Evolutionary conservation across 306 rosid species (phyloP), one percentile per base, ranked within the genome.

Genomic region (Betula pendula): DNA sequence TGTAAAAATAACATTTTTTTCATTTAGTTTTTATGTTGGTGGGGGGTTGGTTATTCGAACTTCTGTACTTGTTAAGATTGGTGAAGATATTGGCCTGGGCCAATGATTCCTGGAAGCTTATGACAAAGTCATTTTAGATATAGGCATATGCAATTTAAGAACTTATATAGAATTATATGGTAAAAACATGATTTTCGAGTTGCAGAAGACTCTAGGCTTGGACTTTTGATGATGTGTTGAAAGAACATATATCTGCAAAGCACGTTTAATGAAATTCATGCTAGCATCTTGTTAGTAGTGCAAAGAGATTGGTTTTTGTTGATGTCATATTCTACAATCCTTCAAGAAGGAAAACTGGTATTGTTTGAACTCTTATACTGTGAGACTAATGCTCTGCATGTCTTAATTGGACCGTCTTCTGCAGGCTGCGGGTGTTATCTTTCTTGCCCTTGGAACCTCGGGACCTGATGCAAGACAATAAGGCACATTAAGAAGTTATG

Each of bases 371-470:
- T n/a, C 38, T 38, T 9, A 3, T 9, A 4, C 8, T 38, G 38
- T 38, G 14, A 66, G 70, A 66, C 27, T 15, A n/a, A 66, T 38
- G 27, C 8, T 66, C 48, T n/a, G 8, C 6, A 17, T 19, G 25
- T 47, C 45, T 70, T 19, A 79, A 42, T 83, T 73, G 78, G 79
- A 43, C 66, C 60, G 77, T 74, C 8, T 48, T 75, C 44, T 78
- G 83, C 73, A 94, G 98, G 91, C 66, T 92, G 95, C 74, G 88
- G 88, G 71, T 90, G 45, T 80, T 94, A 83, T 89, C 92, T 58
- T 80, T 86, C 56, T 83, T 92, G 65, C 88, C 90, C 9, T 33
- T 45, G 76, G 83, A 84, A 67, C 77, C 85, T 35, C 69, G 62
- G 70, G 85, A 86, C 79, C 77, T 42, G 67, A 70, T 48, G 33